Conservation (phyloP, 2,329 filamentous ascomycete species). For the Alternaria atra region DNA sequence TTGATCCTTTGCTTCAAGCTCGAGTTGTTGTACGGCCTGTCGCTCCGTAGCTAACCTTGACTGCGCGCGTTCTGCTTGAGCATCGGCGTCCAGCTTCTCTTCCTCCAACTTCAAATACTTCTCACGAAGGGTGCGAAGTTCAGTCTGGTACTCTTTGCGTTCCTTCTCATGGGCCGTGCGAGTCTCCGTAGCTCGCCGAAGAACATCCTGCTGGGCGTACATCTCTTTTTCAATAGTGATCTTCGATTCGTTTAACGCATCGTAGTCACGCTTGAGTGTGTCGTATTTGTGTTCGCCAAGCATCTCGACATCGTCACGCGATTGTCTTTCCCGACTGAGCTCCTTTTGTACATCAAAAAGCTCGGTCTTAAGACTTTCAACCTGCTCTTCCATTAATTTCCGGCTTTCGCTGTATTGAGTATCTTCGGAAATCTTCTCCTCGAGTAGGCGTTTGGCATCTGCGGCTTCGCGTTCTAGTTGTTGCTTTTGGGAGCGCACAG, state of each 20-base stretch:
- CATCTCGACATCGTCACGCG: slow-evolving; percentile 89
- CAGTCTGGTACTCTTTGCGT: slow-evolving; percentile 85
- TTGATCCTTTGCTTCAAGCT: slow-evolving; percentile 80
- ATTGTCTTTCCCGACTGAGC: slow-evolving; percentile 89
- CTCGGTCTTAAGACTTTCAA: slow-evolving; percentile 85
- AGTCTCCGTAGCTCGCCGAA: slow-evolving; percentile 85
- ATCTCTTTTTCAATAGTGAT: slow-evolving; percentile 98
- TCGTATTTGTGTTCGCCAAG: slow-evolving; percentile 89
- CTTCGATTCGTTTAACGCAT: slow-evolving; percentile 89
- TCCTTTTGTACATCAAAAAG: slow-evolving; percentile 87
- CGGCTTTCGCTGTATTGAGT: slow-evolving; percentile 81
- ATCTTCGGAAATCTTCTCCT: slow-evolving; percentile 89
- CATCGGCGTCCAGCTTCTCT: slow-evolving; percentile 82
- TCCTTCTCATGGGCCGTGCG: slow-evolving; percentile 82
- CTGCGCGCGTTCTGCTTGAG: slow-evolving; percentile 80
- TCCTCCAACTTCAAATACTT: slow-evolving; percentile 88
- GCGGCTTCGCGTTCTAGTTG: slow-evolving; percentile 88
- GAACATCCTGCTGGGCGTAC: slow-evolving; percentile 91
- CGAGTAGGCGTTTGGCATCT: slow-evolving; percentile 85
- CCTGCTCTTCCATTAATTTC: slow-evolving; percentile 84
- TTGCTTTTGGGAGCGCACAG: slow-evolving; percentile 81
- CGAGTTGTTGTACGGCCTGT: slow-evolving; percentile 77
- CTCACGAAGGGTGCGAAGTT: slow-evolving; percentile 82
- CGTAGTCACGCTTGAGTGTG: slow-evolving; percentile 83
- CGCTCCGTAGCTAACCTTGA: slow-evolving; percentile 80